phyloP scores from a whole-genome alignment of 78 protist genomes.

The Dictyostelium firmibasis region DNA sequence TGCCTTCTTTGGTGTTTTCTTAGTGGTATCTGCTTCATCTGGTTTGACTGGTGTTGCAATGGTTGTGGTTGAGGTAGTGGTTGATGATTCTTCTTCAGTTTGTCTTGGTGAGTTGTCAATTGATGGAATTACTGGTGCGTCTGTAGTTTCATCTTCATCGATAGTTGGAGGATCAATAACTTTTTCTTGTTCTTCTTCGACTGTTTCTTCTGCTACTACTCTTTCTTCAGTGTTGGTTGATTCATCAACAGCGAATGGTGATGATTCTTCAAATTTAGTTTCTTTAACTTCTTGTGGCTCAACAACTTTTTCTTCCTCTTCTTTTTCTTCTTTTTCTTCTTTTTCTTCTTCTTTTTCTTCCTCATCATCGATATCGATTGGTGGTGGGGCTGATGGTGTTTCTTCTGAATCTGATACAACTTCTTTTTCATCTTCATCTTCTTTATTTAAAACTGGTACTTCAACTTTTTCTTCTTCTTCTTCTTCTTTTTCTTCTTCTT shows the following conservation, averaged over 20 bases:
- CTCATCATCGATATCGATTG: not conserved
- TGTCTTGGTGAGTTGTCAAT: not conserved
- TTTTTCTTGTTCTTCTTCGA: not conserved
- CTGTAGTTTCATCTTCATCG: slow-evolving; percentile 22
- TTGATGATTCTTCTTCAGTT: not conserved
- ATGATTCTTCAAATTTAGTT: not conserved
- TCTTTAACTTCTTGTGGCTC: slow-evolving; percentile 1
- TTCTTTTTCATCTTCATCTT: not conserved
- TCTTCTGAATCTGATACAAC: not conserved
- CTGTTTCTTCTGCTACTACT: not conserved
- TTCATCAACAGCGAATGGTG: not conserved
- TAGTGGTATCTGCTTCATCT: slow-evolving; percentile 25
- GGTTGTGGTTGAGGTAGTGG: not conserved
- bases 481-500: not conserved
- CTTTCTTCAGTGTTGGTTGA: slow-evolving; percentile 6
- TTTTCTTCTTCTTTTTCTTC: not conserved
- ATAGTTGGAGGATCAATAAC: slow-evolving; percentile 18
- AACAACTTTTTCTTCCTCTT: not conserved
- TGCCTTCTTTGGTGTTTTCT: slow-evolving; percentile 71
- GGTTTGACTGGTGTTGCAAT: slow-evolving; percentile 31
- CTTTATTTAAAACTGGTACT: not conserved
- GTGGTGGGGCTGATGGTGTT: not conserved
- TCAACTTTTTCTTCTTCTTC: not conserved
- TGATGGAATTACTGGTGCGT: not conserved
- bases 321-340: slow-evolving; percentile 12